These are phyloP conservation scores for Dalbergia oliveri DNA, from an alignment of 306 rosid species.

Conservation along the genomic window DNA sequence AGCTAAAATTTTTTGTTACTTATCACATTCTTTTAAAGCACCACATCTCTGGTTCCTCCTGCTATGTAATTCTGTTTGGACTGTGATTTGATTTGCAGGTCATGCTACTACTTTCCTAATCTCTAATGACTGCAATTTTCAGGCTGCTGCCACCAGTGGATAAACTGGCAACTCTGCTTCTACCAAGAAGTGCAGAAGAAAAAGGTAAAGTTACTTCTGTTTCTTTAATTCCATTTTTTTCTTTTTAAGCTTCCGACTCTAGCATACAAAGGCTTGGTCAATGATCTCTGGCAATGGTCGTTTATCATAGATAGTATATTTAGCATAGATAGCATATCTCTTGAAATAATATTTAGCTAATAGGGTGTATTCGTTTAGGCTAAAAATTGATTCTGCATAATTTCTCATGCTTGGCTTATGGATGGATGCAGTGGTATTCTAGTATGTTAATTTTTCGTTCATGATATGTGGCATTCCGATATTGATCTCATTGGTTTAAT, in stretches of 20 bases:
- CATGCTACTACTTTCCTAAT: constrained; percentile 11
- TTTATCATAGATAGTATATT: no score
- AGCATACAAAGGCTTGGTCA: not conserved
- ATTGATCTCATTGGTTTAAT: no score
- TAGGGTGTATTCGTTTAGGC: no score
- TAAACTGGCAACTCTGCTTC: constrained; percentile 61
- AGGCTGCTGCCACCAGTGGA: constrained; percentile 78
- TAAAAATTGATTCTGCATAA: no score
- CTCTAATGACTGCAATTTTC: constrained; percentile 42
- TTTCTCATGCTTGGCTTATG: no score
- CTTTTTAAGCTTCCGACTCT: not conserved
- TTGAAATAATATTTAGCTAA: no score
- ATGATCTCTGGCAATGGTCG: not conserved
- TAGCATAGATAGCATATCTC: no score
- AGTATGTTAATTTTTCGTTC: no score
- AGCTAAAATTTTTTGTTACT: not conserved
- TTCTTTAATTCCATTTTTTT: not conserved
- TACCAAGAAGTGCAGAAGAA: constrained; percentile 62
- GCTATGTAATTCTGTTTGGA: not conserved
- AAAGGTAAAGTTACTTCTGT: constrained; percentile 61
- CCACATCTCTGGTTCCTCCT: not conserved
- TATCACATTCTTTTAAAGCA: not conserved
- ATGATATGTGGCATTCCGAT: no score
- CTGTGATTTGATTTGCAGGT: constrained; percentile 1
- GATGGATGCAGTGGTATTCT: no score